Evolutionary conservation across 441 rosid genomes (phyloP), one percentile per base, ranked within the genome.

Genomic region (Pelargonium cotyledonis): DNA sequence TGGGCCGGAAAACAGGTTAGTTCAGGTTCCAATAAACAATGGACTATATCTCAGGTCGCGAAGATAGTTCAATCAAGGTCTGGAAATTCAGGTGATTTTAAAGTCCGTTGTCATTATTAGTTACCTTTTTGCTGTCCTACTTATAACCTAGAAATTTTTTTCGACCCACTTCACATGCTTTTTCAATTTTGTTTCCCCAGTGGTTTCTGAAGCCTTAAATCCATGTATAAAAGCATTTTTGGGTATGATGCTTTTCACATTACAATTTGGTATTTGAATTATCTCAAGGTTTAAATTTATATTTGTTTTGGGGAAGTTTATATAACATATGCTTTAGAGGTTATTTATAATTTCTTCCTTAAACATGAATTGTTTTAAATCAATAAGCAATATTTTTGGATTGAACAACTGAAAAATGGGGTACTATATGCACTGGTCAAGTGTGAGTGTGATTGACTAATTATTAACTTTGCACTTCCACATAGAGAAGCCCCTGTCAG

Each of bases 1-100:
- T 2, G 64, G 73, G 69, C 73, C 72, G 74, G 21, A 65, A 6
- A 65, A 26, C 85, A 93, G 98, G 96, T 93, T 68, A 92, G 97
- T 82, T 89, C 96, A 21, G 80, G 83, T 74, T 81, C 97, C 72
- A 76, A 72, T 57, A 87, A 85, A 75, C 84, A 77, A 69, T 69
- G 88, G 70, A 87, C 75, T 65, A 23, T 86, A 55, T 53, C 70
- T 53, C 89, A 83, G 75, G 88, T 78, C 70, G 77, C 87, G 3
- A 80, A 80, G 26, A 85, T 90, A 79, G 85, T 91, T 76, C 80
- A 71, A 64, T 64, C 83, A 68, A 67, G 85, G 47, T 91, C 96
- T 38, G 96, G 97, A 63, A 70, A 66, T 79, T 78, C 90, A 72
- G 97, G 98, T 76, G 31, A 64, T 65, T 66, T 67, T 41, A 63